phyloP scores from a whole-genome alignment of 2,329 filamentous ascomycete genomes.

The Botryosphaeria dothidea region DNA sequence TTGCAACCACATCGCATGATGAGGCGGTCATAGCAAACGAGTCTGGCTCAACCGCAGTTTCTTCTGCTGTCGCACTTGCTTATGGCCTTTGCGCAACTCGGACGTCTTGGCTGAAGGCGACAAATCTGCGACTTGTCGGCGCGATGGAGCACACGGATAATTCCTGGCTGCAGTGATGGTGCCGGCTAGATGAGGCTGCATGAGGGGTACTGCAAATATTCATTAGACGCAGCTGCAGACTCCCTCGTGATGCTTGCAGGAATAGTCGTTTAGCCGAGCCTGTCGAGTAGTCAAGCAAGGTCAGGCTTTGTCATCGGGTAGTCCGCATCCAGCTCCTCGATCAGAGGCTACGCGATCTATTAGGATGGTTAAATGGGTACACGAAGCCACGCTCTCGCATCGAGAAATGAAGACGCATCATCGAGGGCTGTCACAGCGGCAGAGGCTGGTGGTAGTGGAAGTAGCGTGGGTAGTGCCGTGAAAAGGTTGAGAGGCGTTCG shows the following conservation, averaged over 20 bases:
- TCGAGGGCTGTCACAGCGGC: background rate
- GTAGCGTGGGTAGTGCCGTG: background rate
- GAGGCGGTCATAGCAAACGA: background rate
- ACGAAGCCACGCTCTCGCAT: constrained; percentile 4
- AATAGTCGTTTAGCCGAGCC: background rate
- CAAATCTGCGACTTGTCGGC: background rate
- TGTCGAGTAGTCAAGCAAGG: background rate
- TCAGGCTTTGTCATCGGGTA: background rate
- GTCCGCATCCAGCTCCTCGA: background rate
- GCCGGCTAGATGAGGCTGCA: constrained; percentile 11
- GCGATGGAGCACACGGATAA: background rate
- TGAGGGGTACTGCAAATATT: background rate
- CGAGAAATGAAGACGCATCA: constrained; percentile 10
- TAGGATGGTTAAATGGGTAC: background rate
- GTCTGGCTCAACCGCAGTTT: background rate
- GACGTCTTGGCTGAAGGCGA: background rate
- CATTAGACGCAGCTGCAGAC: background rate
- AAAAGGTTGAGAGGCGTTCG: background rate
- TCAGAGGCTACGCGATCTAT: background rate
- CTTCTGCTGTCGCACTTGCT: background rate
- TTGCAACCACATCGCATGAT: background rate
- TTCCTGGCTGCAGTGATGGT: background rate
- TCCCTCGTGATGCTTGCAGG: background rate
- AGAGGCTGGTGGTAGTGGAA: background rate
- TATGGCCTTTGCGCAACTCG: background rate